A percentile compares a stretch with the other conserved stretches of the same genome.
These are phyloP conservation scores for Lachnellula occidentalis DNA, from an alignment of 2,329 filamentous ascomycete species.

Conservation along the genomic window DNA sequence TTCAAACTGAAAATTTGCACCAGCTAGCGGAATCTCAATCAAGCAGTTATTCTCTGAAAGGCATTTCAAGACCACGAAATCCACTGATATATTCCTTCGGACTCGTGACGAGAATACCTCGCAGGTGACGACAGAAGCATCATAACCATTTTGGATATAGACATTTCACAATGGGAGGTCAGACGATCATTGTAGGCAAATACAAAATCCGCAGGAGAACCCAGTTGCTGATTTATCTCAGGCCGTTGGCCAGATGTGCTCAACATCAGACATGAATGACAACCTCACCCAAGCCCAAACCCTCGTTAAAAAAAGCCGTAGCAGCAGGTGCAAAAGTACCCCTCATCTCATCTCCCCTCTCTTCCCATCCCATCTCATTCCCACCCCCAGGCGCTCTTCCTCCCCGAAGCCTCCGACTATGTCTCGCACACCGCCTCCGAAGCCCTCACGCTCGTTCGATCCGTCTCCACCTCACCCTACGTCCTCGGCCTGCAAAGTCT, in stretches of 20 bases:
- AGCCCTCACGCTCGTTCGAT: constrained; percentile 63
- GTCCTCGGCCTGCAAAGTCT: constrained; percentile 67
- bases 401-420: constrained; percentile 77
- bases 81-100: too few relatives aligned
- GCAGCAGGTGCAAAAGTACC: constrained; percentile 70
- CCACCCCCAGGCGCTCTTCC: constrained; percentile 63
- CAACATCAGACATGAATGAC: constrained; percentile 68
- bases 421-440: constrained; percentile 65
- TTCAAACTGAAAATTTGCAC: too few relatives aligned
- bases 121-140: too few relatives aligned
- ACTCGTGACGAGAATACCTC: too few relatives aligned
- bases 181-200: too few relatives aligned
- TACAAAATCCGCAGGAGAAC: too few relatives aligned
- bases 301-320: constrained; percentile 66
- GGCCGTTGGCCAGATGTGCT: constrained; percentile 88
- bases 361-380: too few relatives aligned
- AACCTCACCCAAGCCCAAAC: constrained; percentile 75
- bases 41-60: too few relatives aligned
- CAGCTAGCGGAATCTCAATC: too few relatives aligned
- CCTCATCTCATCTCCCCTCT: neutral
- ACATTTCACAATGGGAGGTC: too few relatives aligned
- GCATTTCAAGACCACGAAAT: too few relatives aligned
- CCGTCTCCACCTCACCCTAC: constrained; percentile 63
- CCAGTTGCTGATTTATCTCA: constrained; percentile 31
- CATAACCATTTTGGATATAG: too few relatives aligned